These are phyloP conservation scores for Boletus subparvulus DNA, from an alignment of 768 basidiomycete species.

Conservation along the genomic window DNA sequence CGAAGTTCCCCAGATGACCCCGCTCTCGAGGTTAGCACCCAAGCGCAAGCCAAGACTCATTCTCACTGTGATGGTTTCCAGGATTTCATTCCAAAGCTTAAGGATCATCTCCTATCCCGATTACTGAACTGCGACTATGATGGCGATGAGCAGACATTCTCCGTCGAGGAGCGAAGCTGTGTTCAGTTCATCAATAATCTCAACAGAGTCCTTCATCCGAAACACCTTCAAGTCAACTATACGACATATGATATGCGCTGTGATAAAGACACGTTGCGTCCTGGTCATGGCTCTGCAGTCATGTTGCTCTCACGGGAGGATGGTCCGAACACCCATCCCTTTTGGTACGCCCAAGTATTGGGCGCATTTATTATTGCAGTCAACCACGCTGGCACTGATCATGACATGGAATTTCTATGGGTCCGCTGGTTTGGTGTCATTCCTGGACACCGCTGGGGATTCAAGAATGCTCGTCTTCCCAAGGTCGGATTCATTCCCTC, in stretches of 20 bases:
- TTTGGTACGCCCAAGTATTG: conserved; percentile 23
- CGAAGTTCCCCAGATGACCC: too few species aligned
- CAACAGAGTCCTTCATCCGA: background rate
- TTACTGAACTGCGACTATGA: background rate
- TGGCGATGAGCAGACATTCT: background rate
- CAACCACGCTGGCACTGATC: too few species aligned
- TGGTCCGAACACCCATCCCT: conserved; percentile 12
- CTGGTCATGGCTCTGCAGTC: conserved; percentile 4
- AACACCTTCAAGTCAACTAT: background rate
- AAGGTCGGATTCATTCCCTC: conserved; percentile 17
- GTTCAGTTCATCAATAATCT: background rate
- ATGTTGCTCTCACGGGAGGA: conserved; percentile 22
- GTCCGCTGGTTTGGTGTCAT: conserved; percentile 25
- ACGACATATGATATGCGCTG: background rate
- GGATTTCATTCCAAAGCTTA: background rate
- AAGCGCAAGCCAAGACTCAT: too few species aligned
- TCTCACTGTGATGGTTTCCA: too few species aligned
- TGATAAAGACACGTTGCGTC: conserved; percentile 21
- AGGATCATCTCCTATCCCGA: background rate
- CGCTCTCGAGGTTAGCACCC: too few species aligned
- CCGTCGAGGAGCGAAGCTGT: background rate
- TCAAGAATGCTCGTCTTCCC: background rate
- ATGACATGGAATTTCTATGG: conserved; percentile 23
- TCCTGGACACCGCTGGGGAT: conserved; percentile 6
- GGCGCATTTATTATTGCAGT: background rate